phyloP scores from a whole-genome alignment of 2,329 filamentous ascomycete genomes.

The Domatiomyces globalis region DNA sequence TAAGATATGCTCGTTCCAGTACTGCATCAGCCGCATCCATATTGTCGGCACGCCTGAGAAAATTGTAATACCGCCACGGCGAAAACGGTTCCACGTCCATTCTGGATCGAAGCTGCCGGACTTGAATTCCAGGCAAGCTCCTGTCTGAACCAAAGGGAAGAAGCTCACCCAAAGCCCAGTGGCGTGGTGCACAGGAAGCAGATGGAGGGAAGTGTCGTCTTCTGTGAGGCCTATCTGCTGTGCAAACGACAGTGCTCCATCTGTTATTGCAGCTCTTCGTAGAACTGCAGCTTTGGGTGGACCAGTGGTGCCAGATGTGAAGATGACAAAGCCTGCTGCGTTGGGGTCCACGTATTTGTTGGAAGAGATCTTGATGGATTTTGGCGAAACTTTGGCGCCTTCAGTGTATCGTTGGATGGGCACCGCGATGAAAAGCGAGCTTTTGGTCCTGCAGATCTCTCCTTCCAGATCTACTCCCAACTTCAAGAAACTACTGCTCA shows the following conservation, averaged over 20 bases:
- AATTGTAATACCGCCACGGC: conserved; percentile 22
- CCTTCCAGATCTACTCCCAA: conserved; percentile 11
- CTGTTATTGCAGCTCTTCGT: conserved; percentile 15
- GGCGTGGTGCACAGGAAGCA: conserved; percentile 24
- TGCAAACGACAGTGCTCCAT: conserved; percentile 15
- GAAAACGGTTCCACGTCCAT: conserved; percentile 29
- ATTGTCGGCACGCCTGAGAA: conserved; percentile 33
- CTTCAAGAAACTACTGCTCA: conserved; percentile 10
- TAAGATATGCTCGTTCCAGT: conserved; percentile 17
- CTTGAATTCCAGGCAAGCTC: conserved; percentile 31
- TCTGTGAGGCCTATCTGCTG: conserved; percentile 19
- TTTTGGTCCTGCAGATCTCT: conserved; percentile 12
- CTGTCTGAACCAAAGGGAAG: conserved; percentile 26
- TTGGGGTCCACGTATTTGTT: conserved; percentile 21
- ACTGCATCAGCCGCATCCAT: conserved; percentile 29
- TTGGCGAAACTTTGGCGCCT: conserved; percentile 6
- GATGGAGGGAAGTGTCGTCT: conserved; percentile 23
- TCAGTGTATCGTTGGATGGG: conserved; percentile 19
- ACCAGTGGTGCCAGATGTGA: conserved; percentile 20
- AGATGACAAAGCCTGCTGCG: conserved; percentile 21
- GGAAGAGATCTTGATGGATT: conserved; percentile 20
- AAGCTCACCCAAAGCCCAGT: conserved; percentile 21
- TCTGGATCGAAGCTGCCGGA: conserved; percentile 26
- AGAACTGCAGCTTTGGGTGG: conserved; percentile 19
- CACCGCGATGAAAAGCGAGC: conserved; percentile 14